Conservation (phyloP, 1,284 basidiomycete species). For the Vanrija humicola region DNA sequence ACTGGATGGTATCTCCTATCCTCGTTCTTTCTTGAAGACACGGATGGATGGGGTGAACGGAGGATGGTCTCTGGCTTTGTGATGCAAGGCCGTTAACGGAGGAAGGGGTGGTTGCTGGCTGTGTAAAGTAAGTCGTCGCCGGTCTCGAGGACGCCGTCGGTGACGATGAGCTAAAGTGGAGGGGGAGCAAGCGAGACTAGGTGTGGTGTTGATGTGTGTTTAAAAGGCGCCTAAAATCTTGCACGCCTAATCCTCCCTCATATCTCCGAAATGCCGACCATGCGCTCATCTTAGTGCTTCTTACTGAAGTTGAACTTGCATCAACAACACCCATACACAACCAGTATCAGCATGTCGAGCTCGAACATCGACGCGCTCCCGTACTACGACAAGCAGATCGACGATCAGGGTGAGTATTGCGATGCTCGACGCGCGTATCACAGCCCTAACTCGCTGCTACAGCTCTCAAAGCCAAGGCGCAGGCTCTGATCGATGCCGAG, state of each 20-base stretch:
- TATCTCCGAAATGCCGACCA: conserved; percentile 9
- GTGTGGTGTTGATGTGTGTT: too few relatives aligned
- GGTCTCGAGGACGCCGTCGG: too few relatives aligned
- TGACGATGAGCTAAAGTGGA: too few relatives aligned
- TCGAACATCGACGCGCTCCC: conserved; percentile 72
- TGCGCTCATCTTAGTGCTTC: background rate
- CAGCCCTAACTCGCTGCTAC: background rate
- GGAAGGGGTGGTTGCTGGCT: too few relatives aligned
- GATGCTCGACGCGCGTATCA: too few relatives aligned
- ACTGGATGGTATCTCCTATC: too few relatives aligned
- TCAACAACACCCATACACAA: conserved; percentile 1
- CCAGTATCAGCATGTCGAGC: conserved; percentile 24
- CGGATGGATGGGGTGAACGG: background rate
- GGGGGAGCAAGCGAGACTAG: background rate
- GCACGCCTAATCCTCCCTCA: background rate
- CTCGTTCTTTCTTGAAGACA: too few relatives aligned
- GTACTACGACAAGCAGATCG: conserved; percentile 90
- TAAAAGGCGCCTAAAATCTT: background rate
- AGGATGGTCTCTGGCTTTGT: background rate
- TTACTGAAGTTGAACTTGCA: background rate
- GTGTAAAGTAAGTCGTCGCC: too few relatives aligned
- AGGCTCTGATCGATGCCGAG: conserved; percentile 47
- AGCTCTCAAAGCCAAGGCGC: conserved; percentile 38
- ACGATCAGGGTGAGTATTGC: conserved; percentile 61
- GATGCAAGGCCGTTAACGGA: too few relatives aligned